phyloP scores from a whole-genome alignment of 352 stramenopile genomes.

The Phytophthora gonapodyides region DNA sequence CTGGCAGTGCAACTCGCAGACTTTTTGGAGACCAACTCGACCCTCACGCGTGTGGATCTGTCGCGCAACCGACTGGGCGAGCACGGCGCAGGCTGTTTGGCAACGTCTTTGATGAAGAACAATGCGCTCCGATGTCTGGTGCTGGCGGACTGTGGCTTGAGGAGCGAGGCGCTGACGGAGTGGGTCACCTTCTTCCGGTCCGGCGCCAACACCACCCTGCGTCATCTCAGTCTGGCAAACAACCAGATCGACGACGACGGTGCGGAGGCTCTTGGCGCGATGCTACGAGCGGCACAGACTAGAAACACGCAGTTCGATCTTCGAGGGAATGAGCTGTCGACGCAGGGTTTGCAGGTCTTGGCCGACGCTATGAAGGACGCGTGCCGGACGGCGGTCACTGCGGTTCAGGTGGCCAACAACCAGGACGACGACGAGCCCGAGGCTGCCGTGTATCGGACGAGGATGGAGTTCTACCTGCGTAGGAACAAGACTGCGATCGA shows the following conservation, averaged over 20 bases:
- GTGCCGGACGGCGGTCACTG: constrained; percentile 26
- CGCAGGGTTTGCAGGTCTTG: constrained; percentile 28
- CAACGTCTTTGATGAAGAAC: constrained; percentile 44
- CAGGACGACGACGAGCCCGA: constrained; percentile 38
- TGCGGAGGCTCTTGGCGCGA: constrained; percentile 24
- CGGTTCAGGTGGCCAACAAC: constrained; percentile 39
- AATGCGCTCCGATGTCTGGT: constrained; percentile 28
- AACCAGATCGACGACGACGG: constrained; percentile 53
- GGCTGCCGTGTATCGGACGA: constrained; percentile 23
- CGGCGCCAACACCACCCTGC: constrained; percentile 29
- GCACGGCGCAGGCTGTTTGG: constrained; percentile 45
- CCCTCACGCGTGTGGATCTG: constrained; percentile 45
- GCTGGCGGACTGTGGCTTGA: constrained; percentile 39
- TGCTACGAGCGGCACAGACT: constrained; percentile 31
- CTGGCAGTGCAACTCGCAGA: constrained; percentile 51
- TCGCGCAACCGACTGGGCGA: constrained; percentile 38
- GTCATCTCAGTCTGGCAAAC: constrained; percentile 37
- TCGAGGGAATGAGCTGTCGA: constrained; percentile 34
- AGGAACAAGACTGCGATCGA: constrained; percentile 29
- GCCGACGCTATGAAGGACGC: constrained; percentile 31
- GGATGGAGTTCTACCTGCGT: constrained; percentile 47
- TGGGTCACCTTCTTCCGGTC: constrained; percentile 38
- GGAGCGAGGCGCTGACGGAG: constrained; percentile 31
- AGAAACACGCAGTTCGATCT: constrained; percentile 38
- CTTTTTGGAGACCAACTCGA: constrained; percentile 52